Conservation (phyloP, 148 eudicot species). For the Selenicereus undatus region DNA sequence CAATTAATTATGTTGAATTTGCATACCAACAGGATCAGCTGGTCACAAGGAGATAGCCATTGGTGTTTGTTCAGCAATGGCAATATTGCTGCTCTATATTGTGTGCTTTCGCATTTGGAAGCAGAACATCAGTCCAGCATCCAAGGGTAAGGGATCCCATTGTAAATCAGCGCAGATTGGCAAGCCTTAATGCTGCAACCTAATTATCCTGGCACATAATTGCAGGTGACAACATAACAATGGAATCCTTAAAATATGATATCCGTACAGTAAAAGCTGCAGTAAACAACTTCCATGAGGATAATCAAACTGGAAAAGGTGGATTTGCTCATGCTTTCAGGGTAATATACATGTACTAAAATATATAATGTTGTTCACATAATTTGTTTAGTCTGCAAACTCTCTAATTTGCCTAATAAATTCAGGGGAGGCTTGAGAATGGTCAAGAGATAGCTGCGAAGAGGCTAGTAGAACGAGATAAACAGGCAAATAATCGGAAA, state of each 20-base stretch:
- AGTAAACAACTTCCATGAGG: neutral
- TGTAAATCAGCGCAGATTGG: too few species aligned
- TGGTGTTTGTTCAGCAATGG: neutral
- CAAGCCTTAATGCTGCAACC: too few species aligned
- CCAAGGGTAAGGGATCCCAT: neutral
- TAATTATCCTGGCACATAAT: too few species aligned
- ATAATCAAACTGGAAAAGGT: constrained; percentile 8
- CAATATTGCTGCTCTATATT: neutral
- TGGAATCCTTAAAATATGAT: constrained; percentile 23
- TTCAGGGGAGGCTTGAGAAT: constrained; percentile 7
- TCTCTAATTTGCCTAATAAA: too few species aligned
- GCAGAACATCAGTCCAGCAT: neutral
- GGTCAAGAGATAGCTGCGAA: constrained; percentile 15
- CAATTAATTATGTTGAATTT: too few species aligned
- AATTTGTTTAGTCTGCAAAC: neutral
- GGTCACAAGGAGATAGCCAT: neutral
- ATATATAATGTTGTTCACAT: neutral
- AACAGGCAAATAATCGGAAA: too few species aligned
- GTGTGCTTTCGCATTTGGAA: neutral
- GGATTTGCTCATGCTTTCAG: constrained; percentile 12
- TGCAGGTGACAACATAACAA: constrained; percentile 24
- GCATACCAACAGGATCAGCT: neutral
- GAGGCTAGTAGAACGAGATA: neutral
- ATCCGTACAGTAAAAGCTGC: constrained; percentile 4
- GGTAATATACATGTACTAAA: neutral